Evolutionary conservation across 345 rosid species (phyloP), one percentile per base, ranked within the genome.

Genomic region (Erucastrum elatum): DNA sequence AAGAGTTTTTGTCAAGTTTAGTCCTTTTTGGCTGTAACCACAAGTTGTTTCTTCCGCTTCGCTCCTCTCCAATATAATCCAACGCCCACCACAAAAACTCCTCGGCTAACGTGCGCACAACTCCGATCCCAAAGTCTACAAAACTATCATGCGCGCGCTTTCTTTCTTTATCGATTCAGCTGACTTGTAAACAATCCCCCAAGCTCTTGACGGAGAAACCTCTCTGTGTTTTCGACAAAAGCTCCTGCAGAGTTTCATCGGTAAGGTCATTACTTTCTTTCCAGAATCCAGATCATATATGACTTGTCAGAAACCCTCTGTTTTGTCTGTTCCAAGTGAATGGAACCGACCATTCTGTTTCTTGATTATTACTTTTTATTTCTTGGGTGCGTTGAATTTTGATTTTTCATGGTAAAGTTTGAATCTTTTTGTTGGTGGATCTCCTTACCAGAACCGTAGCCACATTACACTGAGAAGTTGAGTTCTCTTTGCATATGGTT

Each of bases 121-220:
- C 73, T 66, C 72, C 73, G 41, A 53, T 13, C 21, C 33, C 17
- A 6, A 5, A 4, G 16, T 9, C 12, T 8, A 9, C 16, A 0
- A 4, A 44, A 31, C 79, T 80, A 80, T 37, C 71, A 63, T 80
- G 29, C 79, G 78, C 82, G 61, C 44, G 6, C 3, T 69, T 58
- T 29, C 31, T 29, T 1, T 44, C 55, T 63, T 31, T 37, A 21
- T 62, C 71, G 75, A 21, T 21, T 69, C 55, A 39, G 64, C 75
- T 69, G 74, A n/a, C n/a, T n/a, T n/a, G n/a, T n/a, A n/a, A n/a
- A n/a, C n/a, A n/a, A n/a, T n/a, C n/a, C n/a, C n/a, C n/a, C n/a
- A n/a, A n/a, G n/a, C n/a, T n/a, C n/a, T n/a, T 56, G 83, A 63
- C 71, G 75, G 75, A 75, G 55, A 70, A 70, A 58, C 15, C 17